A percentile compares a stretch with the other conserved stretches of the same genome.
Evolutionary conservation across 129 eudicot genomes (phyloP).

Genomic region (Ambrosia trifida): DNA sequence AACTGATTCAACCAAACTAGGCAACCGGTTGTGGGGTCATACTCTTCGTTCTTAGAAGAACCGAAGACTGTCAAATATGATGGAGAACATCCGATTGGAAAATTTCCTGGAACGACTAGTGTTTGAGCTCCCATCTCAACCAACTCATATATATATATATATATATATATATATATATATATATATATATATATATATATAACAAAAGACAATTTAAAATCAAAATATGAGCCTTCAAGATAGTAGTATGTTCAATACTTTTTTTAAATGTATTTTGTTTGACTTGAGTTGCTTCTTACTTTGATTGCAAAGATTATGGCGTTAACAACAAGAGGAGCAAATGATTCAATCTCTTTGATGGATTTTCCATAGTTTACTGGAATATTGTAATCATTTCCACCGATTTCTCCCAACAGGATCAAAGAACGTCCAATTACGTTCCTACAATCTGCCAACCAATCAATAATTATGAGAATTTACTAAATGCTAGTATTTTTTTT

Average conservation of each 20-base stretch:
- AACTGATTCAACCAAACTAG: conserved; percentile 38
- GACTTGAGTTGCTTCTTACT: conserved; percentile 39
- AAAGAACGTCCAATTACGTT: conserved; percentile 35
- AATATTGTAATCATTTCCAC: conserved; percentile 65
- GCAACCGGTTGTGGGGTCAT: conserved; percentile 49
- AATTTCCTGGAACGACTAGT: conserved; percentile 48
- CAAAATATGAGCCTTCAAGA: too few relatives aligned
- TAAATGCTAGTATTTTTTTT: too few relatives aligned
- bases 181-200: too few relatives aligned
- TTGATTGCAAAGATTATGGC: conserved; percentile 39
- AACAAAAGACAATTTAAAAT: neutral
- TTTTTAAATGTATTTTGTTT: too few relatives aligned
- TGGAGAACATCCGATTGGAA: conserved; percentile 59
- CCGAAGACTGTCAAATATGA: conserved; percentile 25
- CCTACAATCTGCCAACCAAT: conserved; percentile 40
- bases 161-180: too few relatives aligned
- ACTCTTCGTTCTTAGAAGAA: conserved; percentile 25
- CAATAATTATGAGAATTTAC: neutral
- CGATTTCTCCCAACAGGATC: conserved; percentile 68
- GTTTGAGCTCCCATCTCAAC: conserved; percentile 48
- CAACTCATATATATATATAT: conserved; percentile 32
- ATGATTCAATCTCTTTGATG: conserved; percentile 25
- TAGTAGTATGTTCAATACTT: too few relatives aligned
- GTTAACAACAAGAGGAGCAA: conserved; percentile 39
- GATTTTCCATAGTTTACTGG: conserved; percentile 36